Evolutionary conservation across 73 alveolate genomes (phyloP), one percentile per base, ranked within the genome.

Genomic region (Symbiodinium pilosum): DNA sequence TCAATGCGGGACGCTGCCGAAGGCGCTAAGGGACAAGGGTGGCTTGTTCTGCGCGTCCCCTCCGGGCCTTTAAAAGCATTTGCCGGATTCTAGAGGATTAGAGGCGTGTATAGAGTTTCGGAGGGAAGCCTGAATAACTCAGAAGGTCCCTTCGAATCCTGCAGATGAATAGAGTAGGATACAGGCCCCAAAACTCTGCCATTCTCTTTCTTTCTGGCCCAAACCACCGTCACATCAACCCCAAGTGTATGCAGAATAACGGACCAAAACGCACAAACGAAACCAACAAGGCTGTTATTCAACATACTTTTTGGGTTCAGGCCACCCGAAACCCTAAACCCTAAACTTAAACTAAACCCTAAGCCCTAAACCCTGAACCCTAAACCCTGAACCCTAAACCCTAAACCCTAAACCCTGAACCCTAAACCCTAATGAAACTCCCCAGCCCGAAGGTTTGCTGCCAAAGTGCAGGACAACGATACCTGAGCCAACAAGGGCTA

Each of bases 381-480:
- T 26, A 56, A 56, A 56, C 73, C 73, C 73, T 56, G 3, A 56
- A 56, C 73, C 32, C 73, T 3, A 56, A 20, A 56, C 32, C 73
- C 32, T 56, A 56, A 56, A 56, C 73, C 73, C 73, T 56, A 56
- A 8, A 12, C 32, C 34, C 73, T 16, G 21, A 56, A 32, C 32
- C 73, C 73, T 20, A 20, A 12, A 20, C 26, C 32, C 73, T 3
- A 12, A 8, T 32, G 64, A 16, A 16, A 51, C 68, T 16, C 28
- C 21, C 68, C 68, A 16, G 12, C 68, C 68, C 68, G 1, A 16
- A 24, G 68, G 28, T 11, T 26, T 8, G 28, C 28, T 26, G 32
- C 92, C 91, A 41, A 84, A 42, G 30, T 39, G 71, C 92, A 84
- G n/a, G 92, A 84, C 69, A 84, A 26, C 16, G 92, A 84, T 42